A percentile compares a stretch with the other conserved stretches of the same genome.
Evolutionary conservation across 495 filamentous ascomycete genomes (phyloP).

Genomic region (Hypoxylon perforatum): DNA sequence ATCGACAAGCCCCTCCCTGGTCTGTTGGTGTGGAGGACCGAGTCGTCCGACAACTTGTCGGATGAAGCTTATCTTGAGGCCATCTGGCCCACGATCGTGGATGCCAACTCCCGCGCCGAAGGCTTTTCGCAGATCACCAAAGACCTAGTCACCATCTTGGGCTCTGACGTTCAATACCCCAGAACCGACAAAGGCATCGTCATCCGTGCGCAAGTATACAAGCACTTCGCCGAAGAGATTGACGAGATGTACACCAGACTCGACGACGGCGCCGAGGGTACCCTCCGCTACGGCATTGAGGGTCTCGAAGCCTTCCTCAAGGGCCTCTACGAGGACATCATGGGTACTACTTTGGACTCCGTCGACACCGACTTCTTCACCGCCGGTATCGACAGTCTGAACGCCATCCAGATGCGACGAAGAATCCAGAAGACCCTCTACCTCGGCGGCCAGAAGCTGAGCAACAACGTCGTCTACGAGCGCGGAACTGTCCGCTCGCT

Average conservation of each 20-base stretch:
- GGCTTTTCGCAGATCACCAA: conserved; percentile 63
- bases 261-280: conserved; percentile 26
- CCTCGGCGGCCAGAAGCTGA: conserved; percentile 45
- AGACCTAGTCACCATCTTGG: conserved; percentile 58
- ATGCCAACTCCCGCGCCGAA: conserved; percentile 61
- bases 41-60: conserved; percentile 39
- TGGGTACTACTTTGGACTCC: conserved; percentile 49
- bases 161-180: conserved; percentile 53
- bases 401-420: conserved; percentile 64
- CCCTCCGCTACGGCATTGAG: conserved; percentile 47
- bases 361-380: conserved; percentile 61
- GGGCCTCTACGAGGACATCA: conserved; percentile 48
- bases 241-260: conserved; percentile 56
- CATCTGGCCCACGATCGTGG: conserved; percentile 60
- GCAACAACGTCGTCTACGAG: conserved; percentile 61
- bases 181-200: conserved; percentile 67
- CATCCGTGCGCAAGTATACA: conserved; percentile 63
- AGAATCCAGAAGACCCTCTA: conserved; percentile 58
- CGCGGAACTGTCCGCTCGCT: conserved; percentile 54
- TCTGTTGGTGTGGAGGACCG: conserved; percentile 59
- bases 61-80: conserved; percentile 53
- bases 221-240: conserved; percentile 56
- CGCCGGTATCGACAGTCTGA: conserved; percentile 66
- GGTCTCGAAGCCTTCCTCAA: conserved; percentile 54
- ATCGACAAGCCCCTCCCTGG: conserved; percentile 60